Evolutionary conservation across 768 basidiomycete species (phyloP).

Genomic region (Amanita thiersii): DNA sequence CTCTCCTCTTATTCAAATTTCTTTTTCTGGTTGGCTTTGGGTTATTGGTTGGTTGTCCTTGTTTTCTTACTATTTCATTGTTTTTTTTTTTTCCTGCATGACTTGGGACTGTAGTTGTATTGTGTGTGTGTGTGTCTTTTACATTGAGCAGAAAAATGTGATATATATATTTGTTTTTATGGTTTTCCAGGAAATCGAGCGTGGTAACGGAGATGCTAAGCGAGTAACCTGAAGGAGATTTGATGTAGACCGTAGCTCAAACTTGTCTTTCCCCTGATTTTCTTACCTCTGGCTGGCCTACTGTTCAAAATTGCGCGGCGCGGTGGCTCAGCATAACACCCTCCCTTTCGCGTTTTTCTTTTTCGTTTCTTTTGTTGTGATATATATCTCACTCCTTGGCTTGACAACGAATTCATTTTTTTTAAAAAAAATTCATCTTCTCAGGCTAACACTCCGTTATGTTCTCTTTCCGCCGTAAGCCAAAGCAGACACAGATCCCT

Average conservation of each 20-base stretch:
- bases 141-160: slow-evolving; percentile 4
- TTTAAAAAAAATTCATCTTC: slow-evolving; percentile 10
- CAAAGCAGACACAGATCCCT: slow-evolving; percentile 40
- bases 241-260: too few relatives aligned
- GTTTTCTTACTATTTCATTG: slow-evolving; percentile 12
- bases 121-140: slow-evolving; percentile 7
- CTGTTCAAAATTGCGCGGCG: too few relatives aligned
- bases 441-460: slow-evolving; percentile 26
- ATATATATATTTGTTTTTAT: slow-evolving; percentile 14
- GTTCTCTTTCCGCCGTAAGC: slow-evolving; percentile 73
- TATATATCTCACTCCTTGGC: slow-evolving; percentile 13
- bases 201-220: slow-evolving; percentile 10
- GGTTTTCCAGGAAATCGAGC: slow-evolving; percentile 19
- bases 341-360: slow-evolving; percentile 18
- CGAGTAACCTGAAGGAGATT: too few relatives aligned
- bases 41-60: slow-evolving; percentile 12
- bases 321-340: too few relatives aligned
- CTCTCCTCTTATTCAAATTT: slow-evolving; percentile 18
- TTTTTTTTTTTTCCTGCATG: too few relatives aligned
- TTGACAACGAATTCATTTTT: slow-evolving; percentile 14
- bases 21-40: slow-evolving; percentile 15
- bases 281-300: too few relatives aligned
- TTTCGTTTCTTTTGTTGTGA: slow-evolving; percentile 15
- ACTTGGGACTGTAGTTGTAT: slow-evolving; percentile 16
- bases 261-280: too few relatives aligned